A percentile compares a stretch with the other conserved stretches of the same genome.
Conservation (phyloP, 2,329 filamentous ascomycete species). For the Aspergillus neotritici region DNA sequence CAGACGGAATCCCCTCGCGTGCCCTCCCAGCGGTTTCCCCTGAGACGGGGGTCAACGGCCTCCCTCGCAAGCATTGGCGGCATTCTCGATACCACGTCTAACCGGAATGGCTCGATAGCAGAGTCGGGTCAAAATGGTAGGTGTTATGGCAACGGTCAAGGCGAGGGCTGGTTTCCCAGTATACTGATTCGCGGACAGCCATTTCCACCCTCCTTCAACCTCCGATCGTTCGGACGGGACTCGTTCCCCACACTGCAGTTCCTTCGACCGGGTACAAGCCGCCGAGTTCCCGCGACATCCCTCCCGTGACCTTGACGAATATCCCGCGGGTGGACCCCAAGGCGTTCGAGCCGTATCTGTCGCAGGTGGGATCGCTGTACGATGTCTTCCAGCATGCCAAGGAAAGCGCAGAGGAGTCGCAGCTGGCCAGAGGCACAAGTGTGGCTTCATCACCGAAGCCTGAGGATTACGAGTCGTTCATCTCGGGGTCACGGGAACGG, state of each 20-base stretch:
- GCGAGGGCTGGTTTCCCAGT: background rate
- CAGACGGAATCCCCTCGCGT: slow-evolving; percentile 34
- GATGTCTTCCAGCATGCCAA: slow-evolving; percentile 83
- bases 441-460: slow-evolving; percentile 36
- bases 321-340: slow-evolving; percentile 73
- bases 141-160: background rate
- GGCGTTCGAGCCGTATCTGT: slow-evolving; percentile 77
- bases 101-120: slow-evolving; percentile 54
- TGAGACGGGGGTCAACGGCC: slow-evolving; percentile 71
- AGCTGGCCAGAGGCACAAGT: slow-evolving; percentile 42
- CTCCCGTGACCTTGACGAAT: slow-evolving; percentile 84
- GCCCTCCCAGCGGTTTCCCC: slow-evolving; percentile 31
- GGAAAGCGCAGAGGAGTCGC: slow-evolving; percentile 58
- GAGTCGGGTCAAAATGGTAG: slow-evolving; percentile 81
- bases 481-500: slow-evolving; percentile 42
- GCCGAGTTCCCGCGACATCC: slow-evolving; percentile 83
- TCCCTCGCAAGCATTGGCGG: slow-evolving; percentile 84
- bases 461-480: slow-evolving; percentile 46
- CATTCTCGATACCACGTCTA: slow-evolving; percentile 61
- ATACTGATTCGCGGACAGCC: slow-evolving; percentile 45
- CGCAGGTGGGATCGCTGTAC: slow-evolving; percentile 79
- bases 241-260: slow-evolving; percentile 68
- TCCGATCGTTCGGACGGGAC: slow-evolving; percentile 80
- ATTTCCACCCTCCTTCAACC: slow-evolving; percentile 92
- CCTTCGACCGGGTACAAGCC: slow-evolving; percentile 69